Evolutionary conservation across 108 stramenopile genomes (phyloP).

Genomic region (Pseudonitzschia pungens): DNA sequence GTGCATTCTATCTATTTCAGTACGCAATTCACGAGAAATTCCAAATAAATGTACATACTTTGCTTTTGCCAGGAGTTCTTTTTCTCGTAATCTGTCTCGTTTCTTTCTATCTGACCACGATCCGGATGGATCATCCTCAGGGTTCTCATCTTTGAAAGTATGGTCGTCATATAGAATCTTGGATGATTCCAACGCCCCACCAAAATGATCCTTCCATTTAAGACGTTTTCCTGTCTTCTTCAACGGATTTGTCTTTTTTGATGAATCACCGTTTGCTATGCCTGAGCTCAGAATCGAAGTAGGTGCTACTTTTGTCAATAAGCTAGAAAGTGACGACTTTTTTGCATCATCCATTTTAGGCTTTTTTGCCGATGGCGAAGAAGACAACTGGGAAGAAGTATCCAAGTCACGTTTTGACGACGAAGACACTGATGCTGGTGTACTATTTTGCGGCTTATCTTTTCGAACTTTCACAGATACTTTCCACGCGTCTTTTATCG

Average conservation of each 20-base stretch:
- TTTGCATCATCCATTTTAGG: constrained; percentile 30
- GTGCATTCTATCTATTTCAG: background rate
- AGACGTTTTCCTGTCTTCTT: constrained; percentile 51
- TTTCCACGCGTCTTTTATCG: constrained; percentile 76
- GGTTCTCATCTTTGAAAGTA: constrained; percentile 19
- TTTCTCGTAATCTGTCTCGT: constrained; percentile 70
- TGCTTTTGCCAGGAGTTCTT: constrained; percentile 70
- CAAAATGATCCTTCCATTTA: constrained; percentile 80
- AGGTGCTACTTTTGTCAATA: constrained; percentile 61
- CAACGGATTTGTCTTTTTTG: constrained; percentile 14
- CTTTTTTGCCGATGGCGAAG: constrained; percentile 29
- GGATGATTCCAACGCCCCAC: constrained; percentile 51
- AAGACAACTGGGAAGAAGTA: background rate
- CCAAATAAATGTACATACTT: constrained; percentile 46
- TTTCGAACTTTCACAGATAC: constrained; percentile 75
- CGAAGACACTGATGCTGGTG: background rate
- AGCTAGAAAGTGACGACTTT: constrained; percentile 50
- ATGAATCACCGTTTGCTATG: constrained; percentile 14
- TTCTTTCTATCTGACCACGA: constrained; percentile 70
- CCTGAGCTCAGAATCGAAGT: background rate
- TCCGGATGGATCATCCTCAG: constrained; percentile 23
- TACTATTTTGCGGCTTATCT: constrained; percentile 23
- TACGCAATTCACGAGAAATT: constrained; percentile 4
- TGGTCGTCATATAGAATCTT: constrained; percentile 32
- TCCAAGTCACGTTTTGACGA: constrained; percentile 24